Percentiles rank a stretch among this genome's conserved stretches.
Conservation (phyloP, 768 basidiomycete species). For the Trametes cingulata region DNA sequence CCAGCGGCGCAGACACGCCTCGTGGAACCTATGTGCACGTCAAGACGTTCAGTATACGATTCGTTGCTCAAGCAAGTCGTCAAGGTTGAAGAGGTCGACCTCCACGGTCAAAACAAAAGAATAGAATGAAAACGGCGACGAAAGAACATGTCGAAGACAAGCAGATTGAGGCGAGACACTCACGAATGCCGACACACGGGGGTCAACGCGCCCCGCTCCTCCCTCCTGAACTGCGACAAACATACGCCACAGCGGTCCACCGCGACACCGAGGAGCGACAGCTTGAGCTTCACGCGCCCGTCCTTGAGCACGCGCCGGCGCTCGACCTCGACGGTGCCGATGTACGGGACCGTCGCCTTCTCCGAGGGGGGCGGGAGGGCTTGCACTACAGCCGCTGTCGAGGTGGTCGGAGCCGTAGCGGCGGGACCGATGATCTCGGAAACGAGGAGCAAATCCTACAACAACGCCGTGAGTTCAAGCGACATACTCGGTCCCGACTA, state of each 20-base stretch:
- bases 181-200: constrained; percentile 61
- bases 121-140: background rate
- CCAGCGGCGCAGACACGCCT: constrained; percentile 64
- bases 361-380: constrained; percentile 6
- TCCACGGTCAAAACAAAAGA: background rate
- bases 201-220: constrained; percentile 56
- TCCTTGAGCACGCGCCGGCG: constrained; percentile 59
- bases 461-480: background rate
- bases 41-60: background rate
- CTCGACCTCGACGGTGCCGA: constrained; percentile 49
- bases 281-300: constrained; percentile 72
- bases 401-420: constrained; percentile 32
- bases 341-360: constrained; percentile 21
- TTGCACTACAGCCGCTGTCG: constrained; percentile 16
- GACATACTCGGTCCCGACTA: background rate
- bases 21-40: constrained; percentile 49
- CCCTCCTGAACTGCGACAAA: constrained; percentile 64
- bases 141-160: background rate
- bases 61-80: too few relatives aligned
- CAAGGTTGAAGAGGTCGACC: too few relatives aligned
- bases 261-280: constrained; percentile 57
- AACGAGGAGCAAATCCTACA: constrained; percentile 58
- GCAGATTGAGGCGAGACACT: constrained; percentile 21
- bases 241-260: constrained; percentile 79
- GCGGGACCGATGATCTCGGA: constrained; percentile 66